Evolutionary conservation across 2,329 filamentous ascomycete genomes (phyloP), one percentile per base, ranked within the genome.

Genomic region (Conoideocrella luteorostrata): DNA sequence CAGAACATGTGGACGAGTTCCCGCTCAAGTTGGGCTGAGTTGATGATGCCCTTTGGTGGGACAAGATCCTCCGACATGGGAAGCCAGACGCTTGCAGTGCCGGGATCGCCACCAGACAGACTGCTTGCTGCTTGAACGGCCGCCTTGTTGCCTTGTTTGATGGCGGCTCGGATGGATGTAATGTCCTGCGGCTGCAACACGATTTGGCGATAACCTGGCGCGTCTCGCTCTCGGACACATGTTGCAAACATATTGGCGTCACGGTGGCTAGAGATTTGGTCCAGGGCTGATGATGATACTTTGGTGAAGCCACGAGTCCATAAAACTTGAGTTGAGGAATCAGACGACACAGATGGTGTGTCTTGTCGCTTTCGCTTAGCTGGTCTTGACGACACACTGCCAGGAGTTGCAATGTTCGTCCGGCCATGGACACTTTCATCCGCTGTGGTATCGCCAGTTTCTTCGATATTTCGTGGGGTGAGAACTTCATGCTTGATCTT

Each of bases 1-100:
- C 89, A 88, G 62, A 97, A 95, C 87, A 97, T 96, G 55, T 94
- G 86, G 55, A 94, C 88, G 10, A 97, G 71, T 62, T 97, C 91
- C 52, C 89, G 88, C 64, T 97, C 91, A 13, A 97, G 74, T 61
- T 97, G 93, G 2, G 85, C 81, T 40, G 86, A 90, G 63, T 97
- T 97, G 63, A 97, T 87, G 55, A 97, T 95, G 17, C 83, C 88
- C 54, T 82, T 87, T 0, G 93, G 91, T 3, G 91, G 88, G 3
- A 91, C 74, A 21, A 95, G 71, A 45, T 96, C 88, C 39, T 83
- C 77, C 2, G 78, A 84, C 45, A 86, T 76, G 7, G 86, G 80
- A 6, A 91, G 67, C 71, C 76, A 78, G 17, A 86, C 69, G 45
- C 68, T 75, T 6, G 74, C 69, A 2, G 71, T 71, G 34, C 70